phyloP scores from a whole-genome alignment of 2,329 filamentous ascomycete species.

The Verticillium klebahnii region DNA sequence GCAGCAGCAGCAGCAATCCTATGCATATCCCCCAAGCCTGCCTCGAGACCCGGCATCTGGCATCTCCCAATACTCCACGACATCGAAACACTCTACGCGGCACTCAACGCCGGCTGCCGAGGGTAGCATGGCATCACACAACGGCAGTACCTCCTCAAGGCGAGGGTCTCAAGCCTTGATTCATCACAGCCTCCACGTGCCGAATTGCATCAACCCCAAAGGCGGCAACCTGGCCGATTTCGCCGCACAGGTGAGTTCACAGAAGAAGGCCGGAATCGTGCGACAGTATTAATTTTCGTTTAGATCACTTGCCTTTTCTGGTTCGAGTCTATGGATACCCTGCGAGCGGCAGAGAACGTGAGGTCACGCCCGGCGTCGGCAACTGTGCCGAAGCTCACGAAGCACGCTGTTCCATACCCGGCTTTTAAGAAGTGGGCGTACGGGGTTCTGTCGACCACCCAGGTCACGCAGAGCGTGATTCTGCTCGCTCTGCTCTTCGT shows the following conservation, averaged over 20 bases:
- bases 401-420: constrained; percentile 69
- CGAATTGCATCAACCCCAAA: constrained; percentile 67
- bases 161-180: constrained; percentile 42
- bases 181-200: constrained; percentile 64
- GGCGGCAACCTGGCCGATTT: constrained; percentile 78
- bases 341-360: constrained; percentile 68
- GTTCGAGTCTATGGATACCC: constrained; percentile 84
- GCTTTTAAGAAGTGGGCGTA: constrained; percentile 94
- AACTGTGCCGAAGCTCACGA: constrained; percentile 50
- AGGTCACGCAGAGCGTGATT: constrained; percentile 94
- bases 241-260: constrained; percentile 65
- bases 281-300: constrained; percentile 4
- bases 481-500: constrained; percentile 87
- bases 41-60: constrained; percentile 11
- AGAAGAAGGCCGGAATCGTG: background rate
- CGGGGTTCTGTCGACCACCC: constrained; percentile 84
- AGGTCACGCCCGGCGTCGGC: constrained; percentile 32
- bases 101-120: constrained; percentile 32
- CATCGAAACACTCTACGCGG: constrained; percentile 28
- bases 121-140: constrained; percentile 18
- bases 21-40: constrained; percentile 12
- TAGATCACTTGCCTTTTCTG: constrained; percentile 96
- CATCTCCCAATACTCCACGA: constrained; percentile 13
- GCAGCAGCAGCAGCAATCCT: constrained; percentile 12
- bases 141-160: constrained; percentile 27